A percentile compares a stretch with the other conserved stretches of the same genome.
These are phyloP conservation scores for Dichotomocladium elegans DNA, from an alignment of 371 early-diverging fungal species.

Conservation along the genomic window DNA sequence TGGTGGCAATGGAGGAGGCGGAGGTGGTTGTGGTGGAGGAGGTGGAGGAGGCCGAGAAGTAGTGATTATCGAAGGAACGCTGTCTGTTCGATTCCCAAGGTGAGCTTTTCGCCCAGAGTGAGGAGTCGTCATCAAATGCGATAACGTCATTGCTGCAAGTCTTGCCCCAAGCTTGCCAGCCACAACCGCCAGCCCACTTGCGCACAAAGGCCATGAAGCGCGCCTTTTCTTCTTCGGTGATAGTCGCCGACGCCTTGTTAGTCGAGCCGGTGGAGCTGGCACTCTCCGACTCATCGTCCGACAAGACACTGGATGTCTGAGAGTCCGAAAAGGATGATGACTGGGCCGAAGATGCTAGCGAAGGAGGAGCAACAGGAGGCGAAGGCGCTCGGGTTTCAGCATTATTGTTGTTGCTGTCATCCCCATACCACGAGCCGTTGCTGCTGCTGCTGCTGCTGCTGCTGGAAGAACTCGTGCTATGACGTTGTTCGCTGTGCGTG, in stretches of 20 bases:
- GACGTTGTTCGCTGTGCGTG: no score
- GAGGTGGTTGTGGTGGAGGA: neutral
- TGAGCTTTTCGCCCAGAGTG: neutral
- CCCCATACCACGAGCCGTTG: neutral
- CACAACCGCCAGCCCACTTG: constrained; percentile 40
- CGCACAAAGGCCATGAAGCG: constrained; percentile 45
- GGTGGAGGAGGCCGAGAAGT: neutral
- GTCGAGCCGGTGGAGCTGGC: no score
- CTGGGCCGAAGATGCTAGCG: neutral
- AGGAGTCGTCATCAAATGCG: neutral
- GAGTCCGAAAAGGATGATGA: no score
- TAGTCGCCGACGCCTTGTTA: neutral
- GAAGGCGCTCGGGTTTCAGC: neutral
- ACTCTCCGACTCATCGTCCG: neutral
- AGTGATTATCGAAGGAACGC: neutral
- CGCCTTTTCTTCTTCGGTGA: constrained; percentile 41
- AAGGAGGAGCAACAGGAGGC: neutral
- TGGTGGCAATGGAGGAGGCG: neutral
- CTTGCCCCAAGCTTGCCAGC: neutral
- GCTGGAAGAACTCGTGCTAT: no score
- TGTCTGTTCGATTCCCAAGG: constrained; percentile 1
- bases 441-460: neutral
- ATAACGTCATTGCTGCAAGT: neutral
- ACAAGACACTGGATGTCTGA: neutral
- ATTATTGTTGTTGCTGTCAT: neutral